Evolutionary conservation across 2,329 filamentous ascomycete species (phyloP), one percentile per base, ranked within the genome.

Genomic region (Periconia digitata): DNA sequence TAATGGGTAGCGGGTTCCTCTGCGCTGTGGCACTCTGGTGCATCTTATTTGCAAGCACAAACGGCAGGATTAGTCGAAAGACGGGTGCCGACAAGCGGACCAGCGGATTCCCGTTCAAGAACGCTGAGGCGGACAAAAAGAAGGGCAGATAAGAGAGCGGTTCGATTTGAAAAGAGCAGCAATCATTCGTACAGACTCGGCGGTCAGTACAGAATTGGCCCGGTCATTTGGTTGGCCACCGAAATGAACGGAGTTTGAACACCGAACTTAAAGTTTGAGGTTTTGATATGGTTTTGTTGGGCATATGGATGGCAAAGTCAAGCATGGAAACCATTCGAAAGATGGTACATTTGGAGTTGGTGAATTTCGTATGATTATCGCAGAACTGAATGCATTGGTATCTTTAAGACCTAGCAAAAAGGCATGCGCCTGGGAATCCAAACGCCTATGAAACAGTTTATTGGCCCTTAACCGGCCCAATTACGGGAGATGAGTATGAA

Each of bases 11-110:
- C 55, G 75, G 77, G 7, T 58, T 73, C 29, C 72, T 92, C 50
- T 83, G 82, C 2, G 75, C 77, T 2, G 73, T 87, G 38, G 89
- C 85, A 1, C 62, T 85, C 18, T 90, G 86, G 85, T 84, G 79
- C 56, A 66, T 82, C 44, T 58, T 85, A 50, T 85, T 85, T 66
- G 81, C 77, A 0, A 81, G 75, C 46, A 79, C 75, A 37, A 67
- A 76, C 57, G 81, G 82, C 1, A 73, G 76, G 51, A 81, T 86
- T 46, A 84, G 79, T 62, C 78, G 79, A 62, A 82, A 77, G 70
- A 87, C 84, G 1, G 84, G 85, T 0, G 82, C 80, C 27, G 85
- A 87, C 63, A 87, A 86, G 76, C 75, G 85, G 63, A 86, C 79
- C 21, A 78, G 78, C 50, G 84, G 82, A 10, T 89, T 83, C 58